These are phyloP conservation scores for Hyaloperonospora brassicae DNA, from an alignment of 352 stramenopile species.

Conservation along the genomic window DNA sequence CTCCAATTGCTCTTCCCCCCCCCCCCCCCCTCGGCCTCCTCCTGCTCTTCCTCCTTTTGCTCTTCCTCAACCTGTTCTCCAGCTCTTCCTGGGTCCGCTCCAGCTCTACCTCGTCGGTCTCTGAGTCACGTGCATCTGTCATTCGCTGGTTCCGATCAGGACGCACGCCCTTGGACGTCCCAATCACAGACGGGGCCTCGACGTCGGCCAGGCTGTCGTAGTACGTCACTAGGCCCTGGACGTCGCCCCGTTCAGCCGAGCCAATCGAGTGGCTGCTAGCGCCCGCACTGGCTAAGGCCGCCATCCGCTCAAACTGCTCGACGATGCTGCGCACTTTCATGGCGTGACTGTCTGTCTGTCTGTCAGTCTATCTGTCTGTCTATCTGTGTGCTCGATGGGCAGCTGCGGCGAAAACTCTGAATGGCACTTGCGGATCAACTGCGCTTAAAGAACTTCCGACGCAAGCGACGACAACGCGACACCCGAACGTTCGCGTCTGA, in stretches of 20 bases:
- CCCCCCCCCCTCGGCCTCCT: conserved; percentile 5
- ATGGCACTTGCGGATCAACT: conserved; percentile 16
- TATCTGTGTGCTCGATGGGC: too few species aligned
- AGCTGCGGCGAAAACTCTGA: conserved; percentile 8
- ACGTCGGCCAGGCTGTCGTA: conserved; percentile 22
- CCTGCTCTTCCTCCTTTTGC: conserved; percentile 4
- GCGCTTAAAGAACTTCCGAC: conserved; percentile 22
- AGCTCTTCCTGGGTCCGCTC: too few species aligned
- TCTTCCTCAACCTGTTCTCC: background rate
- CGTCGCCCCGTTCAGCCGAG: conserved; percentile 14
- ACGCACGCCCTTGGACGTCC: too few species aligned
- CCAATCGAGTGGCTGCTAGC: conserved; percentile 5
- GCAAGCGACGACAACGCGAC: conserved; percentile 12
- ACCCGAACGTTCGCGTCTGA: conserved; percentile 6
- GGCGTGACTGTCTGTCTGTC: background rate
- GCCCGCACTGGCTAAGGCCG: conserved; percentile 6
- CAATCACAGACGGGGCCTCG: conserved; percentile 5
- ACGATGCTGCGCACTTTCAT: conserved; percentile 34
- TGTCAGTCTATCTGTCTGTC: too few species aligned
- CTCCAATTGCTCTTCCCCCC: background rate
- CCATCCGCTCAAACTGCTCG: conserved; percentile 29
- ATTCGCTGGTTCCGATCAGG: too few species aligned
- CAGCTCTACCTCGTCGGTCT: too few species aligned
- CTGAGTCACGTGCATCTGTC: too few species aligned
- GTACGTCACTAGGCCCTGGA: conserved; percentile 26